Percentiles rank a stretch among this genome's conserved stretches.
Conservation (phyloP, 2,329 filamentous ascomycete species). For the Talaromyces pinophilus region DNA sequence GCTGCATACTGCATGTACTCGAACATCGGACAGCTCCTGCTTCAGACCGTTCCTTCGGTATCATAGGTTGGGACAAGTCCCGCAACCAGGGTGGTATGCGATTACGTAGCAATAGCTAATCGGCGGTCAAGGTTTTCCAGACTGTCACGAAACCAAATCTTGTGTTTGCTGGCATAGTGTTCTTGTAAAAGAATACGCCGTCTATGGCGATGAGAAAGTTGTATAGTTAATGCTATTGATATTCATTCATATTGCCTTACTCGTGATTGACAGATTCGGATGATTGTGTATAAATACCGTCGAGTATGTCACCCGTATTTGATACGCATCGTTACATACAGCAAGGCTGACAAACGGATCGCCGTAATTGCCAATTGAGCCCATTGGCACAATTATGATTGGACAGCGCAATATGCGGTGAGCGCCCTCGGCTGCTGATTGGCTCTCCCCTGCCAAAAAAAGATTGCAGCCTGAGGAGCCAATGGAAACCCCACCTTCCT, state of each 20-base stretch:
- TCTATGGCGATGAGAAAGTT: neutral
- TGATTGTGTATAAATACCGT: neutral
- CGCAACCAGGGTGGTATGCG: slow-evolving; percentile 21
- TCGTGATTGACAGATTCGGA: neutral
- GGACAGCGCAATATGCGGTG: slow-evolving; percentile 23
- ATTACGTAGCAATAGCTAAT: slow-evolving; percentile 29
- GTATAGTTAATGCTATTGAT: neutral
- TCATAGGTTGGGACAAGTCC: slow-evolving; percentile 18
- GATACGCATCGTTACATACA: slow-evolving; percentile 5
- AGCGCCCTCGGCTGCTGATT: slow-evolving; percentile 20
- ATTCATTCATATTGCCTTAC: neutral
- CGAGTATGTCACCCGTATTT: neutral
- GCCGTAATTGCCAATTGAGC: slow-evolving; percentile 11
- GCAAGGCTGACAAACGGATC: slow-evolving; percentile 2
- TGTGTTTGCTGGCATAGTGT: neutral
- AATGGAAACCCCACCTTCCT: slow-evolving; percentile 24
- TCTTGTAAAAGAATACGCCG: neutral
- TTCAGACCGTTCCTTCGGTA: neutral
- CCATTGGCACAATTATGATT: neutral
- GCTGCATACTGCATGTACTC: slow-evolving; percentile 1
- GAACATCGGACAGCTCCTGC: neutral
- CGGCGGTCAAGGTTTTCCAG: slow-evolving; percentile 21
- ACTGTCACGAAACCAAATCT: neutral
- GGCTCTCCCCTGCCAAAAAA: slow-evolving; percentile 26
- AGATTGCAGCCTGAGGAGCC: slow-evolving; percentile 29